Percentiles rank a stretch among this genome's conserved stretches.
Conservation (phyloP, 345 rosid species). For the Acer yangbiense region DNA sequence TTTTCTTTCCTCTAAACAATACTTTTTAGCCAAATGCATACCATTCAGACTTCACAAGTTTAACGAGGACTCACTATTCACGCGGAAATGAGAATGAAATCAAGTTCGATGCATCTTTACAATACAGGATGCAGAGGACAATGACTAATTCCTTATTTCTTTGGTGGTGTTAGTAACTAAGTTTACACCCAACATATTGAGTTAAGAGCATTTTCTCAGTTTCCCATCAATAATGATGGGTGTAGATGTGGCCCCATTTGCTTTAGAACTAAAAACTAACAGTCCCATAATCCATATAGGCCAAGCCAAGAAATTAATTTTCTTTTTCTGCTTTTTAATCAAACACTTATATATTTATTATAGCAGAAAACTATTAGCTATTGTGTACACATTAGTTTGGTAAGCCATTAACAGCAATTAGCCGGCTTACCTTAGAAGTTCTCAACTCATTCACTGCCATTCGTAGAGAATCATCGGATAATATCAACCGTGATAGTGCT, state of each 20-base stretch:
- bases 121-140: background rate
- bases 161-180: background rate
- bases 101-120: background rate
- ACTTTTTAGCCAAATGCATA: background rate
- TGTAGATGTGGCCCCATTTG: too few relatives aligned
- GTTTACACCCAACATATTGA: background rate
- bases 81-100: background rate
- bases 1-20: background rate
- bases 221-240: background rate
- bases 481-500: slow-evolving; percentile 82
- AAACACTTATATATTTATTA: background rate
- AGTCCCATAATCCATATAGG: too few relatives aligned
- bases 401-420: background rate
- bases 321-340: background rate
- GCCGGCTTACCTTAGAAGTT: slow-evolving; percentile 56
- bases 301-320: too few relatives aligned
- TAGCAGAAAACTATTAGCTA: background rate
- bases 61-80: background rate
- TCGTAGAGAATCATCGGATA: slow-evolving; percentile 83
- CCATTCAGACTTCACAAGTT: background rate
- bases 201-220: background rate
- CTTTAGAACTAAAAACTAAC: too few relatives aligned
- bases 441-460: slow-evolving; percentile 80
- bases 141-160: background rate
- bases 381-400: slow-evolving; percentile 1